Base-by-base conservation (phyloP, 768 basidiomycete species). In the Lactarius evosmus region DNA sequence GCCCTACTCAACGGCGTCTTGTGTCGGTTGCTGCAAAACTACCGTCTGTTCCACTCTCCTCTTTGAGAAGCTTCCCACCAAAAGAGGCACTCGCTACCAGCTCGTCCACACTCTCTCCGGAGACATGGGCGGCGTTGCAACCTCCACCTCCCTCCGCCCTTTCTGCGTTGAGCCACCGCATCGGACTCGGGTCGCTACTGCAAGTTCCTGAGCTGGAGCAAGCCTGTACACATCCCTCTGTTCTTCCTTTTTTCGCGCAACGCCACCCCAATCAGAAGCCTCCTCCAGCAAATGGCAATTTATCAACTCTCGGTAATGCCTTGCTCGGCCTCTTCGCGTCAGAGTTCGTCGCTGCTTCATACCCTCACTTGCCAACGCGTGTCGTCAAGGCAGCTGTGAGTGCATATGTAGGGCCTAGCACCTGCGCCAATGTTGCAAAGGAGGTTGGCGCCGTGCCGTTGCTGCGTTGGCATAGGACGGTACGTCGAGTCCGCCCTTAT, bases 331-430 rank as follows among this genome's bases (percentile, higher is more conserved):
- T 97, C 33, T 95, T 97, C 73, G 89, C 93, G 9, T 76, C 91
- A 3, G 95, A 98, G 76, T 85, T 88, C 72, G 77, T 97, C 44
- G 82, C 89, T 60, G 79, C 86, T 14, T 80, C 85, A 51, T 98
- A 89, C 74, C 96, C 96, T 0, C 88, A 95, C 71, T 82, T 98
- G 30, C 96, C 96, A 1, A 94, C 93, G 25, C 86, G 92, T 60
- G 94, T 94, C 27, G 77, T 93, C 69, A 95, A 97, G 76, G 90
- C 92, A 7, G 94, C 92, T 16, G 85, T 96, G 62, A 94, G 91
- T 46, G 92, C 94, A 59, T 91, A 93, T 74, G 95, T 95, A 34
- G 96, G 96, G 16, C 87, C 92, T 17, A 77, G 84, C 67, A 87
- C 89, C 6, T 93, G 92, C 71, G 86, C 91, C 44, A 85, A 81